Evolutionary conservation across 345 rosid genomes (phyloP), one percentile per base, ranked within the genome.

Genomic region (Conringia planisiliqua): DNA sequence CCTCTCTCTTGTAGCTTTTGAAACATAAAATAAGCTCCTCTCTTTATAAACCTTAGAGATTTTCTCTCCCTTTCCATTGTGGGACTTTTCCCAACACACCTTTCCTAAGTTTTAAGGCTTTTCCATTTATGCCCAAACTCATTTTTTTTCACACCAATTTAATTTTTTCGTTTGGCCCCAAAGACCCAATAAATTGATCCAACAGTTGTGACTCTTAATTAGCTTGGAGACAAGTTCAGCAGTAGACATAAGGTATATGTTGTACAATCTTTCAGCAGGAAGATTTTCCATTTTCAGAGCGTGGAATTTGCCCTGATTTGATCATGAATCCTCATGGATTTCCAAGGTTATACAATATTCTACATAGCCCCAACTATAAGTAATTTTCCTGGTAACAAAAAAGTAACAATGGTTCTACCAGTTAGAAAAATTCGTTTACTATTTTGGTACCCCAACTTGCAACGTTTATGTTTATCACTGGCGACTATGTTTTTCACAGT

Each of bases 241-340:
- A 94, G 97, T 82, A 87, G 97, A 71, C 98, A 94, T 82, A 94
- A 83, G 97, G 97, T 86, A 97, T 94, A 1, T 91, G 97, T 82
- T 97, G 98, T 66, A 90, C 89, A 70, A 91, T 94, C 30, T 62
- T 94, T 80, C 93, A 85, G 71, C 98, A 94, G 77, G 98, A 94
- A 87, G 98, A 90, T 77, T 90, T 91, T 79, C 97, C 98, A 42
- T 91, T 91, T 83, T 91, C 96, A 56, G 98, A 91, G 71, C 96
- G 90, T 77, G 98, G 98, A 54, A 86, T 94, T 72, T 94, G 98
- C 79, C 93, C 97, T 65, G 98, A 94, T 83, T 82, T 94, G 64
- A 94, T 91, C 68, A 94, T 94, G 97, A 94, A 94, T 64, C 98
- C 97, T 70, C 98, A 94, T 86, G 97, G 98, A 24, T 94, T 94